Percentiles rank a stretch among this genome's conserved stretches.
phyloP scores from a whole-genome alignment of 75 land plant genomes.

The Sequoiadendron giganteum region DNA sequence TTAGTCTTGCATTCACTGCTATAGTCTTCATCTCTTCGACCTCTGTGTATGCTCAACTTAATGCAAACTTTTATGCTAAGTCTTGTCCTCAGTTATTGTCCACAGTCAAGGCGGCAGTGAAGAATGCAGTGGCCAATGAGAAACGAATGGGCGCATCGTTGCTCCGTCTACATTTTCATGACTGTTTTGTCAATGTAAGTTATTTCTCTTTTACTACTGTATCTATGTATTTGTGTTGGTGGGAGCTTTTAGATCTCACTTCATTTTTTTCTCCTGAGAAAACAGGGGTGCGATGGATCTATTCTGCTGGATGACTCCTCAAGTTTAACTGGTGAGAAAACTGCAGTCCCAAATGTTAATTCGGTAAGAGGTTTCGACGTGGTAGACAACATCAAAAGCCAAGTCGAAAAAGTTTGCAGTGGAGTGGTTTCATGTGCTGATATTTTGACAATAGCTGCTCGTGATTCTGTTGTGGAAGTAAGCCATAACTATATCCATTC shows the following conservation, averaged over 20 bases:
- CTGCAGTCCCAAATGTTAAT: slow-evolving; percentile 21
- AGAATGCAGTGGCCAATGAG: slow-evolving; percentile 12
- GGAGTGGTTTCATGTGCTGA: neutral
- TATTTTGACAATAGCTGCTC: neutral
- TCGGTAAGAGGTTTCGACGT: neutral
- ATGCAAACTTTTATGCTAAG: slow-evolving; percentile 1
- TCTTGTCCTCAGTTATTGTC: slow-evolving; percentile 11
- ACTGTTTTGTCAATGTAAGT: slow-evolving; percentile 33
- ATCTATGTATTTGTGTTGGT: too few species aligned
- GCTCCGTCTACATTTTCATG: slow-evolving; percentile 33
- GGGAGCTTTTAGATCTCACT: too few species aligned
- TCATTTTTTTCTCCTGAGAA: neutral
- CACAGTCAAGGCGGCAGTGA: slow-evolving; percentile 11
- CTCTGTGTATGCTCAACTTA: slow-evolving; percentile 7
- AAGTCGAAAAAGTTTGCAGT: slow-evolving; percentile 6
- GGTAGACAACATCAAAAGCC: slow-evolving; percentile 11
- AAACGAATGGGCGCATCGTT: slow-evolving; percentile 18
- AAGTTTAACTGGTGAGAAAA: slow-evolving; percentile 16
- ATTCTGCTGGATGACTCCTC: slow-evolving; percentile 28
- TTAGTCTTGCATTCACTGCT: neutral
- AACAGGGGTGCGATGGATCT: slow-evolving; percentile 35
- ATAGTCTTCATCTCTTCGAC: neutral
- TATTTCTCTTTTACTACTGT: too few species aligned
- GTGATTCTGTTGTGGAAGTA: neutral
- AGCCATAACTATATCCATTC: neutral